Evolutionary conservation across 2,329 filamentous ascomycete genomes (phyloP).

Genomic region (Venturia pyrina): DNA sequence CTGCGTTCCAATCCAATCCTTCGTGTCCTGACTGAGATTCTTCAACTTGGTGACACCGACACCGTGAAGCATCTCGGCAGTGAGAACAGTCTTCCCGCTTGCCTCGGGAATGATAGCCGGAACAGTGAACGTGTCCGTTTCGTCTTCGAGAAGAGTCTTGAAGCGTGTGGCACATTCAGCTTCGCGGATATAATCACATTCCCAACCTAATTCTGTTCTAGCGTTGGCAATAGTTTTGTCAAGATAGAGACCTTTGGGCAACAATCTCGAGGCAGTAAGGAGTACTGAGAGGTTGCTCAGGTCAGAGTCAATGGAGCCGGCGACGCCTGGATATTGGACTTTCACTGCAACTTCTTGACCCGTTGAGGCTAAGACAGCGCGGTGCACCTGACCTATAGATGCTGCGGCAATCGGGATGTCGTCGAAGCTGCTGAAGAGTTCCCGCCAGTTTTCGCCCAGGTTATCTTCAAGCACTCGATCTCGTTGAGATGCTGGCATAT

Average conservation of each 20-base stretch:
- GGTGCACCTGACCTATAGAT: slow-evolving; percentile 94
- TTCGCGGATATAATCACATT: slow-evolving; percentile 91
- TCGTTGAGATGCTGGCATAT: slow-evolving; percentile 92
- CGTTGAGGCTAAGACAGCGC: slow-evolving; percentile 65
- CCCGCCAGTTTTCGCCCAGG: slow-evolving; percentile 74
- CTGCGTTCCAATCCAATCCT: slow-evolving; percentile 93
- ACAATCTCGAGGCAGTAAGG: slow-evolving; percentile 76
- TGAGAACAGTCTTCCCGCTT: slow-evolving; percentile 76
- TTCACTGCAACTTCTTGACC: slow-evolving; percentile 81
- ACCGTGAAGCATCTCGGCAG: slow-evolving; percentile 86
- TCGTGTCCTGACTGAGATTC: slow-evolving; percentile 68
- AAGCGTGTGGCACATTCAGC: slow-evolving; percentile 72
- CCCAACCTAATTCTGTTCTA: slow-evolving; percentile 84
- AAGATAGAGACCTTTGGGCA: slow-evolving; percentile 86
- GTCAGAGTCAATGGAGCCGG: slow-evolving; percentile 92
- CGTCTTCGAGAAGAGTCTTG: slow-evolving; percentile 62
- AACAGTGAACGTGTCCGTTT: slow-evolving; percentile 65
- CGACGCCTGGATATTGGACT: slow-evolving; percentile 93
- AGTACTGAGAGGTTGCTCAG: slow-evolving; percentile 87
- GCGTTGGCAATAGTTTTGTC: slow-evolving; percentile 98
- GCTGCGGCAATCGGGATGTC: slow-evolving; percentile 90
- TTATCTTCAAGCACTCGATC: slow-evolving; percentile 72
- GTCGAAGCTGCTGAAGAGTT: slow-evolving; percentile 74
- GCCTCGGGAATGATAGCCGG: slow-evolving; percentile 70
- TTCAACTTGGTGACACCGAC: slow-evolving; percentile 72